A percentile compares a stretch with the other conserved stretches of the same genome.
Evolutionary conservation across 2,329 filamentous ascomycete genomes (phyloP).

Genomic region (Elsinoe ampelina): DNA sequence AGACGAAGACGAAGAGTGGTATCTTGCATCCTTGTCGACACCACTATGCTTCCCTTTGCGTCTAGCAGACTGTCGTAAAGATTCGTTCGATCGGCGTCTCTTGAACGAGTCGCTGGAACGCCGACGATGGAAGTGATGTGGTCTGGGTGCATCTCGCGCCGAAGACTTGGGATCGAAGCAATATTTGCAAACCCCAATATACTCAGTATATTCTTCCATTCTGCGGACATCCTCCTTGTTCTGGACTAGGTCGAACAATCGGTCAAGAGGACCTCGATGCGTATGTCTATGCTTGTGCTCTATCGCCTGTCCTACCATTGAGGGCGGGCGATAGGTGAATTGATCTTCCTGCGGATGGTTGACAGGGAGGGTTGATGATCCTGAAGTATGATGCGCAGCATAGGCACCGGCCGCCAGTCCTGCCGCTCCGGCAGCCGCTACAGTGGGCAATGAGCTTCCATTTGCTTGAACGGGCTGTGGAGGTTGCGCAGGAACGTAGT

Average conservation of each 20-base stretch:
- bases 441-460: constrained; percentile 12
- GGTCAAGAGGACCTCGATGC: constrained; percentile 47
- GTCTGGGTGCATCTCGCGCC: constrained; percentile 49
- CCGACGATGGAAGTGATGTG: constrained; percentile 45
- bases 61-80: constrained; percentile 20
- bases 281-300: constrained; percentile 31
- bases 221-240: constrained; percentile 55
- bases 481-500: constrained; percentile 11
- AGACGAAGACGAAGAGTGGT: constrained; percentile 36
- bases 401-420: constrained; percentile 14
- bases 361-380: neutral
- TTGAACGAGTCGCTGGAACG: constrained; percentile 34
- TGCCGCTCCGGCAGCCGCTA: constrained; percentile 13
- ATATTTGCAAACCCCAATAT: constrained; percentile 55
- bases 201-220: constrained; percentile 60
- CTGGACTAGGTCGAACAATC: constrained; percentile 52
- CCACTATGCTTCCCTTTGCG: constrained; percentile 27
- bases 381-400: constrained; percentile 17
- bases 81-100: constrained; percentile 27
- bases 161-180: constrained; percentile 54
- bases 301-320: neutral
- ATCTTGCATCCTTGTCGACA: constrained; percentile 52
- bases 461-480: constrained; percentile 3
- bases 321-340: neutral
- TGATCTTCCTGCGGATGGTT: constrained; percentile 13